Evolutionary conservation across 2,329 filamentous ascomycete genomes (phyloP).

Genomic region (Elsinoe perseae): DNA sequence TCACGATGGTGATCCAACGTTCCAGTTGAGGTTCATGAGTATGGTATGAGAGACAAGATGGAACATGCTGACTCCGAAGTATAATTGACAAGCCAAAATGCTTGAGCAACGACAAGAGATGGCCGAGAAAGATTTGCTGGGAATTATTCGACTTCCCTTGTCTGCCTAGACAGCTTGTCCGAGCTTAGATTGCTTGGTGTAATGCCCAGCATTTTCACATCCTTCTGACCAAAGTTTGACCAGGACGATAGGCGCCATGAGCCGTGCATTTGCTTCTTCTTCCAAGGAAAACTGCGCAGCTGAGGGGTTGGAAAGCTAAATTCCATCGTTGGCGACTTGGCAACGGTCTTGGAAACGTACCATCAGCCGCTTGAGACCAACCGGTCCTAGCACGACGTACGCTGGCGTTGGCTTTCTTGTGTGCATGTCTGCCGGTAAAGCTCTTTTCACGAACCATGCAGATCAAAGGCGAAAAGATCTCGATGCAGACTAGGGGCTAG

Average conservation of each 20-base stretch:
- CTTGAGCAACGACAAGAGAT: background rate
- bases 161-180: conserved; percentile 4
- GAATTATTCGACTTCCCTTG: background rate
- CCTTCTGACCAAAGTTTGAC: background rate
- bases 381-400: no score
- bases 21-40: background rate
- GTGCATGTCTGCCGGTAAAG: background rate
- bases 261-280: background rate
- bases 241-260: background rate
- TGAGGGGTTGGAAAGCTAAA: background rate
- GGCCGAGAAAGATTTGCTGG: background rate
- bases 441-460: background rate
- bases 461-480: background rate
- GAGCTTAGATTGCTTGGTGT: conserved; percentile 1
- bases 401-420: background rate
- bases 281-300: background rate
- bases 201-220: background rate
- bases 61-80: background rate
- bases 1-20: background rate
- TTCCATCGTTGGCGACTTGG: background rate
- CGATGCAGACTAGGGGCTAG: background rate
- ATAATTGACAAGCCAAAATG: background rate
- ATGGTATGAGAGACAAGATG: background rate
- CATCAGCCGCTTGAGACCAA: no score
- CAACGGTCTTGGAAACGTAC: background rate